Base-by-base conservation (phyloP, 2,329 filamentous ascomycete genomes). In the Fusarium miscanthi region DNA sequence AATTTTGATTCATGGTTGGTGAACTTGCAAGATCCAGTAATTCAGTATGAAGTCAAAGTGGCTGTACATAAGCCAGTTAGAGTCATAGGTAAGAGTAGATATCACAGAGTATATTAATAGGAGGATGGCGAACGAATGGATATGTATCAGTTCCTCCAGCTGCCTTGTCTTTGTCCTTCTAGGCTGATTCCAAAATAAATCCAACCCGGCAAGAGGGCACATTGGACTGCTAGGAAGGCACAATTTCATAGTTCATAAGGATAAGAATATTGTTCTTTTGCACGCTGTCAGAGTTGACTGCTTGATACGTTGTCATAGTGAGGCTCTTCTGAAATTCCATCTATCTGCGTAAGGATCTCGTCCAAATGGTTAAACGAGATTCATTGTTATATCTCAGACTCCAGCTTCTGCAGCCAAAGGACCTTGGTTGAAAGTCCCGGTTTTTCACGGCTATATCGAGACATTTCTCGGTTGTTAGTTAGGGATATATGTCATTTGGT, bases 1-100 rank as follows among this genome's bases (percentile, higher is more conserved):
- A 23, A 23, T 31, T 17, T 49, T 9, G 5, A n/a, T 49, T 49
- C 27, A 31, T 12, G 5, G 6, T n/a, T 48, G 9, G 10, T 17
- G 9, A 17, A 17, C 8, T 6, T 17, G 8, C 4, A n/a, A 31
- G 10, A 17, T 31, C 19, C 21, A 16, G 14, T 4, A 12, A 48
- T 11, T 3, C 6, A 6, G 12, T 12, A 31, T 2, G 5, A 31
- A 13, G 5, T 3, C 14, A 17, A n/a, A 23, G 1, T 8, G 13
- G 21, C 7, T 8, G 8, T 31, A 9, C 17, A 17, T 49, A 21
- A 31, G 21, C 9, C 16, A 23, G 3, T 31, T 4, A 6, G 12
- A 23, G 21, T 5, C 11, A 9, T 13, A 9, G 3, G 27, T 12
- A 49, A 49, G 10, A 23, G 10, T 17, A 13, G 7, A 13, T 23